Conservation (phyloP, 176 grass and related monocot genomes). For the Ensete ventricosum region DNA sequence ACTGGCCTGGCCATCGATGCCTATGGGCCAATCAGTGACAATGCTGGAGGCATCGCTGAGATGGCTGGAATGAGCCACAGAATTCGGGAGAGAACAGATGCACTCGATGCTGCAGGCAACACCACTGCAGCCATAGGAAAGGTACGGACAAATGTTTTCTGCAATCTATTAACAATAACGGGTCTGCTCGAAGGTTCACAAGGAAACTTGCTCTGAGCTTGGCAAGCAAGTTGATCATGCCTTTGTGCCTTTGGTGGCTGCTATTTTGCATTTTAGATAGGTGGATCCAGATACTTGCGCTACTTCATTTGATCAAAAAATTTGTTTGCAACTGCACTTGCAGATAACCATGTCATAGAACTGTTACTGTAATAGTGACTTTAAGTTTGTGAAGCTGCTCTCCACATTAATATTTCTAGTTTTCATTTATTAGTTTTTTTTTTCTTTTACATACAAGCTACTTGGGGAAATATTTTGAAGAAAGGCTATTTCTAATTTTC, state of each 20-base stretch:
- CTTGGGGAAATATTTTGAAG: too few relatives aligned
- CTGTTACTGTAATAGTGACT: too few relatives aligned
- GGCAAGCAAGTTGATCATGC: neutral
- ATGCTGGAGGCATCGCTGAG: constrained; percentile 45
- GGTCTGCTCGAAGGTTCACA: neutral
- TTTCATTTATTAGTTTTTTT: too few relatives aligned
- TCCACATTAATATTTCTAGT: neutral
- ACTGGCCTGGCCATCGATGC: constrained; percentile 46
- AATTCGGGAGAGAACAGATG: constrained; percentile 46
- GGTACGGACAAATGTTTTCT: constrained; percentile 6
- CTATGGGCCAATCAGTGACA: constrained; percentile 49
- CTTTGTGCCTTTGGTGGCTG: neutral
- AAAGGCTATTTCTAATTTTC: too few relatives aligned
- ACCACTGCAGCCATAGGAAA: constrained; percentile 49
- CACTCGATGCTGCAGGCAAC: constrained; percentile 41
- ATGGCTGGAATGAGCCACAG: constrained; percentile 55
- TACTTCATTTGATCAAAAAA: neutral
- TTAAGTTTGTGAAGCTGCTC: neutral
- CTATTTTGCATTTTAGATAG: neutral
- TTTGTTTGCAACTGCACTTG: neutral
- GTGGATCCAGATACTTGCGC: neutral
- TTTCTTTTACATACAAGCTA: too few relatives aligned
- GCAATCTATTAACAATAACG: neutral
- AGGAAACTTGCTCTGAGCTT: neutral
- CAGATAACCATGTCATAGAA: too few relatives aligned